phyloP scores from a whole-genome alignment of 169 alveolate genomes.

The Hepatocystis sp. region DNA sequence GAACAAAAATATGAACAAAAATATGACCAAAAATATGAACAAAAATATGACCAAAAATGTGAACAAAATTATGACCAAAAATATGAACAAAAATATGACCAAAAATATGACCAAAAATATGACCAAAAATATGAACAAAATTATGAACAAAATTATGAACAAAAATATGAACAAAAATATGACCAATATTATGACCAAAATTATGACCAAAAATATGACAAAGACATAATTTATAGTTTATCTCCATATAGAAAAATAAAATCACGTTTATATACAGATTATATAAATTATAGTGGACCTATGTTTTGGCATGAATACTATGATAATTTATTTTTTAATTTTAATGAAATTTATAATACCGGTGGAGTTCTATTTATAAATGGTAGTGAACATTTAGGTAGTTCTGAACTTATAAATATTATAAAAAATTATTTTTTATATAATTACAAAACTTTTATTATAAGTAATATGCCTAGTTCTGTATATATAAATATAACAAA shows the following conservation, averaged over 20 bases:
- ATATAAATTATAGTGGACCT: slow-evolving; percentile 74
- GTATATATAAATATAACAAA: slow-evolving; percentile 78
- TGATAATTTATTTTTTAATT: slow-evolving; percentile 77
- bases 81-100: too few species aligned
- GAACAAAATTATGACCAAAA: too few species aligned
- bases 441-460: slow-evolving; percentile 66
- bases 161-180: too few species aligned
- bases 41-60: too few species aligned
- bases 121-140: too few species aligned
- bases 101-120: too few species aligned
- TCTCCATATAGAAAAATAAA: slow-evolving; percentile 50
- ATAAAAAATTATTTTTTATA: slow-evolving; percentile 60
- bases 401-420: slow-evolving; percentile 72
- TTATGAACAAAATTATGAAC: too few species aligned
- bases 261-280: slow-evolving; percentile 31
- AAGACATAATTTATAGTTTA: slow-evolving; percentile 39
- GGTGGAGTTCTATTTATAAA: slow-evolving; percentile 80
- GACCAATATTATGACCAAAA: too few species aligned
- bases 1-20: too few species aligned
- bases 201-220: too few species aligned
- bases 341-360: slow-evolving; percentile 61
- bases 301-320: slow-evolving; percentile 79
- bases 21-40: too few species aligned
- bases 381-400: slow-evolving; percentile 79
- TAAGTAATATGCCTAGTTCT: slow-evolving; percentile 81